Evolutionary conservation across 169 alveolate species (phyloP).

Genomic region (Perkinsus olseni): DNA sequence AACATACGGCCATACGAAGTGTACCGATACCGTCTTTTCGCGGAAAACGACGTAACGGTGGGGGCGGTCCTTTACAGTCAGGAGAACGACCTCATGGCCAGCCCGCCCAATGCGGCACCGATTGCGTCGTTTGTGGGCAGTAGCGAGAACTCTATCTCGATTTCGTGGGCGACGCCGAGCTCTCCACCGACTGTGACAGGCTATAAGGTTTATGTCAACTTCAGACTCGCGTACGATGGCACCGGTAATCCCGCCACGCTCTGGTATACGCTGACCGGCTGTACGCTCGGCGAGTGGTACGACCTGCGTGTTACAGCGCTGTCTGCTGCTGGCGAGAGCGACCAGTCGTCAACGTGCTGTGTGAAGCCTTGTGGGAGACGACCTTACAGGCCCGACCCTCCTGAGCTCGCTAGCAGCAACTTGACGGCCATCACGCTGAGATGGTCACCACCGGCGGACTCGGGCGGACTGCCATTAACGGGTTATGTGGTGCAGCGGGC

Average conservation of each 20-base stretch:
- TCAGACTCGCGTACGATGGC: slow-evolving; percentile 22
- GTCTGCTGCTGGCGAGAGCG: slow-evolving; percentile 17
- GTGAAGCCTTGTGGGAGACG: slow-evolving; percentile 2
- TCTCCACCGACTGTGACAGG: slow-evolving; percentile 24
- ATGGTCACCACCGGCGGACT: slow-evolving; percentile 29
- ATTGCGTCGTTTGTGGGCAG: slow-evolving; percentile 4
- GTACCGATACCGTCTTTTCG: background rate
- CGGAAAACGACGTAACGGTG: background rate
- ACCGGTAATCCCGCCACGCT: slow-evolving; percentile 15
- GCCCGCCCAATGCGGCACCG: slow-evolving; percentile 14
- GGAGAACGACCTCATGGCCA: slow-evolving; percentile 19
- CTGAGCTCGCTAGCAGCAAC: background rate
- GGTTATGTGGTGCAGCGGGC: slow-evolving; percentile 17
- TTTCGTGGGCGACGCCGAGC: slow-evolving; percentile 22
- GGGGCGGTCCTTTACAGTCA: slow-evolving; percentile 12
- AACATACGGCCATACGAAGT: background rate
- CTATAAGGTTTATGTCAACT: slow-evolving; percentile 19
- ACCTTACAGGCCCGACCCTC: background rate
- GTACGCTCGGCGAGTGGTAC: slow-evolving; percentile 27
- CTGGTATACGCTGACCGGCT: slow-evolving; percentile 19
- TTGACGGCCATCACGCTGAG: slow-evolving; percentile 4
- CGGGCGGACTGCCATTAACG: slow-evolving; percentile 28
- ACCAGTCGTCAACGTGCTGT: background rate
- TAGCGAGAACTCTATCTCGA: slow-evolving; percentile 32
- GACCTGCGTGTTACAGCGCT: slow-evolving; percentile 27